Base-by-base conservation (phyloP, 2,329 filamentous ascomycete species). In the Thelonectria blattea region DNA sequence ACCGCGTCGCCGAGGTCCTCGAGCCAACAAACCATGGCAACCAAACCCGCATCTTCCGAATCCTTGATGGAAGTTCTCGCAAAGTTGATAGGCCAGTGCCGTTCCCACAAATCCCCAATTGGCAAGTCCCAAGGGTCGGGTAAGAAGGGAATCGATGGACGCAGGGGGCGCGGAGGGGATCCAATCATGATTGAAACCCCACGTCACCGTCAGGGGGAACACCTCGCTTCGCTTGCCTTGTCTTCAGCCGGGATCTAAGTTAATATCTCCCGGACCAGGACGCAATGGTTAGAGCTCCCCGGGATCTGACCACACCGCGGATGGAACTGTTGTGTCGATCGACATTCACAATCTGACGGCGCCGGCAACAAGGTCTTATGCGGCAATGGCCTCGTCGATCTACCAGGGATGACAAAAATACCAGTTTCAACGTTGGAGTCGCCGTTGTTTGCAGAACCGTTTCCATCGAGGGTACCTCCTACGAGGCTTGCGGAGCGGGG, bases 241-340 rank as follows among this genome's bases (percentile, higher is more conserved):
- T 15, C 11, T 41, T 34, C 34, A 45, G 37, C 46, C 34, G 24
- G 12, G 53, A 56, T 56, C 53, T 42, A 46, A 55, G 52, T 63
- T 56, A 58, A 5, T 58, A 66, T 66, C 55, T 63, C 59, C 27
- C 56, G 60, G 52, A 42, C 49, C 42, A 58, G 55, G 18, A 32
- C 57, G 34, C 60, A 65, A 61, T 32, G 34, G 43, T 51, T 57
- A 46, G 42, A n/a, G 46, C 32, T 52, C 49, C 43, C 57, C 55
- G 54, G 55, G 37, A 52, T 63, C 30, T 39, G 47, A 34, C 47
- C 58, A 30, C 48, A 47, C 48, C 54, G 45, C 46, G 12, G 48
- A 50, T 30, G 46, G 55, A 49, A 32, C 34, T 48, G 42, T 24
- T 45, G 48, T 67, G 64, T 37, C 60, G 65, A 70, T 69, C 67